Conservation (phyloP, 495 filamentous ascomycete genomes). For the Aspergillus nidulans region DNA sequence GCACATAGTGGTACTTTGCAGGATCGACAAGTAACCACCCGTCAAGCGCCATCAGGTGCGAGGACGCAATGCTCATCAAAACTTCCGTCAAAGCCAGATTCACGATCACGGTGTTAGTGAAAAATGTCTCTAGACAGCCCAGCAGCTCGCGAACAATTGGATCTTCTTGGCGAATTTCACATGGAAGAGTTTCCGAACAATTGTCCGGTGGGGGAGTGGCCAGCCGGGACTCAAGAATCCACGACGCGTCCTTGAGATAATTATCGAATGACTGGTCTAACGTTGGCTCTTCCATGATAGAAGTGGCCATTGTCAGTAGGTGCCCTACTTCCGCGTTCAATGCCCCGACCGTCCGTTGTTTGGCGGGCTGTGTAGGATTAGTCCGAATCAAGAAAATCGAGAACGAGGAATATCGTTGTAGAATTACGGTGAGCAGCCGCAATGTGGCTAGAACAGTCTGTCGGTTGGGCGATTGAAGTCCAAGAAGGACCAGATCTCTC, state of each 20-base stretch:
- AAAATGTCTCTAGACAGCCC: constrained; percentile 68
- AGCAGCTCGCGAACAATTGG: constrained; percentile 69
- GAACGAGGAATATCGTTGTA: constrained; percentile 83
- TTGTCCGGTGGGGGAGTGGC: constrained; percentile 29
- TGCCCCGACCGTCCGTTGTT: constrained; percentile 68
- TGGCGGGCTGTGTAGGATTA: constrained; percentile 58
- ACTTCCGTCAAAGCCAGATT: constrained; percentile 83
- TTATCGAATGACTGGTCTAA: constrained; percentile 77
- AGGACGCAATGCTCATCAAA: constrained; percentile 76
- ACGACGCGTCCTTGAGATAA: constrained; percentile 74
- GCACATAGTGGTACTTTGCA: constrained; percentile 28
- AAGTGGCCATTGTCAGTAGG: constrained; percentile 65
- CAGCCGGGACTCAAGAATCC: constrained; percentile 71
- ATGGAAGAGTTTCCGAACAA: constrained; percentile 26
- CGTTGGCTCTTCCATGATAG: constrained; percentile 65
- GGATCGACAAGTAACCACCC: constrained; percentile 85
- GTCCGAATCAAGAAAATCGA: constrained; percentile 66
- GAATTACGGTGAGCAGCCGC: constrained; percentile 74
- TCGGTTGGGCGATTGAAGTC: constrained; percentile 75
- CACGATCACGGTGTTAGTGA: constrained; percentile 82
- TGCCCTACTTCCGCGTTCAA: constrained; percentile 75
- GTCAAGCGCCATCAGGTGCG: constrained; percentile 76
- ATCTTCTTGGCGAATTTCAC: constrained; percentile 61
- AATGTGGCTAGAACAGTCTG: constrained; percentile 88
- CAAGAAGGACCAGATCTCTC: constrained; percentile 81